phyloP scores from a whole-genome alignment of 192 early-diverging fungal genomes.

The Mortierella alpina region DNA sequence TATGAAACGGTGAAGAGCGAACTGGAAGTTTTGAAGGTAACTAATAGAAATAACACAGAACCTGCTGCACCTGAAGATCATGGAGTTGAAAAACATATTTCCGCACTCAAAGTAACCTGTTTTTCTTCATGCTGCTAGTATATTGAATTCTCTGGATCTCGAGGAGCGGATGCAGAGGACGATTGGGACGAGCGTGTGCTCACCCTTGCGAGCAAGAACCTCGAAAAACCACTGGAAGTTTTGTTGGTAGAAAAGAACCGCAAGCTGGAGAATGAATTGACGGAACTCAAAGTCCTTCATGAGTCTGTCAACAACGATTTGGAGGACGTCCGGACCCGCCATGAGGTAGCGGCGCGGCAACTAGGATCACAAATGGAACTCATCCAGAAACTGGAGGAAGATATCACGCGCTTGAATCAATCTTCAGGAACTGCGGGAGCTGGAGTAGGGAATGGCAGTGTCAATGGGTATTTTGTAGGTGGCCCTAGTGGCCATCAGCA shows the following conservation, averaged over 20 bases:
- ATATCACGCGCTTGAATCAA: constrained; percentile 62
- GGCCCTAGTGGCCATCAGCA: constrained; percentile 16
- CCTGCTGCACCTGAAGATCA: background rate
- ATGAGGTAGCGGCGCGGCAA: constrained; percentile 53
- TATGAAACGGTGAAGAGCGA: constrained; percentile 91
- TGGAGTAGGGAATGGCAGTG: background rate
- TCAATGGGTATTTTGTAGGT: constrained; percentile 33
- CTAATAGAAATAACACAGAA: background rate
- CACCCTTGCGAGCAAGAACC: constrained; percentile 50
- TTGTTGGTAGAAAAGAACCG: constrained; percentile 88
- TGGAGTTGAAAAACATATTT: background rate
- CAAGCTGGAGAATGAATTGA: constrained; percentile 77
- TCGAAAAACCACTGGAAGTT: constrained; percentile 76
- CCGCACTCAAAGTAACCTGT: background rate
- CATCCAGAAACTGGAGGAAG: constrained; percentile 64
- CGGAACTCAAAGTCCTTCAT: constrained; percentile 64
- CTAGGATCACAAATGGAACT: constrained; percentile 57
- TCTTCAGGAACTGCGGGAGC: background rate
- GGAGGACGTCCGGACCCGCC: constrained; percentile 19
- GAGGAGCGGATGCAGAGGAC: constrained; percentile 58
- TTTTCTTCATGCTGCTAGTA: constrained; percentile 44
- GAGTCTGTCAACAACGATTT: constrained; percentile 43
- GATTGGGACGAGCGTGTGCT: constrained; percentile 57
- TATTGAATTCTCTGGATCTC: constrained; percentile 75
- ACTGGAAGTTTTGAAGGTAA: constrained; percentile 83